Conservation (phyloP, 2,329 filamentous ascomycete species). For the Pseudogymnoascus sp. region DNA sequence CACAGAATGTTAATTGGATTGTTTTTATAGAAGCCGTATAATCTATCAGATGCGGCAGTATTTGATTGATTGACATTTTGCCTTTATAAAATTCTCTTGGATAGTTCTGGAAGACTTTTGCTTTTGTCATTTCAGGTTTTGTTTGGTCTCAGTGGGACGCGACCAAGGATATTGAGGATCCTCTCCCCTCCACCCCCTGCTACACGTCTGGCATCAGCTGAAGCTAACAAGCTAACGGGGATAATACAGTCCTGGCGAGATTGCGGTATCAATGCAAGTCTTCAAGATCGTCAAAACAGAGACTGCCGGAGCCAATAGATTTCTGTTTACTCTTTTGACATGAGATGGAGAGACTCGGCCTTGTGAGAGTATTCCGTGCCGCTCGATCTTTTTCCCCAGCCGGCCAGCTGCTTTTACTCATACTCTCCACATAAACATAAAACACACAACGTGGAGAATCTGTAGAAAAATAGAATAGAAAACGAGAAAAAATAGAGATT, state of each 20-base stretch:
- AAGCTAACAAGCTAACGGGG: not conserved
- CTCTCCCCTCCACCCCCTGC: not conserved
- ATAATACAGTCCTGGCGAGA: not conserved
- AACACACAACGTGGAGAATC: constrained; percentile 1
- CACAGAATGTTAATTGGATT: not conserved
- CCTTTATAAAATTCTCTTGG: not conserved
- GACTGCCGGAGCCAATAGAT: not conserved
- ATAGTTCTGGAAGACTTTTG: not conserved
- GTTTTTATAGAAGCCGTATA: not conserved
- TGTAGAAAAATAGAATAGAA: not conserved
- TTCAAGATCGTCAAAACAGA: not conserved
- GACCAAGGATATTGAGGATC: not conserved
- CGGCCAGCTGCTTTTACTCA: not conserved
- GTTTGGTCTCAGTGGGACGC: not conserved
- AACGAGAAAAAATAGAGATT: not conserved
- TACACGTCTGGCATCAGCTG: not conserved
- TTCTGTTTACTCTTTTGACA: constrained; percentile 5
- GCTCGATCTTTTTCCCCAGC: not conserved
- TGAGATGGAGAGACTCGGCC: not conserved
- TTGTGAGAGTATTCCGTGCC: not conserved
- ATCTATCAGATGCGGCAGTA: too few species aligned
- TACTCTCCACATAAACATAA: constrained; percentile 2
- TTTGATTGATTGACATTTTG: too few species aligned
- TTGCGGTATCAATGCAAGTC: constrained; percentile 6
- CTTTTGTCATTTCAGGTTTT: not conserved